A percentile compares a stretch with the other conserved stretches of the same genome.
Conservation (phyloP, 192 early-diverging fungal genomes). For the Irineochytrium annulatum region DNA sequence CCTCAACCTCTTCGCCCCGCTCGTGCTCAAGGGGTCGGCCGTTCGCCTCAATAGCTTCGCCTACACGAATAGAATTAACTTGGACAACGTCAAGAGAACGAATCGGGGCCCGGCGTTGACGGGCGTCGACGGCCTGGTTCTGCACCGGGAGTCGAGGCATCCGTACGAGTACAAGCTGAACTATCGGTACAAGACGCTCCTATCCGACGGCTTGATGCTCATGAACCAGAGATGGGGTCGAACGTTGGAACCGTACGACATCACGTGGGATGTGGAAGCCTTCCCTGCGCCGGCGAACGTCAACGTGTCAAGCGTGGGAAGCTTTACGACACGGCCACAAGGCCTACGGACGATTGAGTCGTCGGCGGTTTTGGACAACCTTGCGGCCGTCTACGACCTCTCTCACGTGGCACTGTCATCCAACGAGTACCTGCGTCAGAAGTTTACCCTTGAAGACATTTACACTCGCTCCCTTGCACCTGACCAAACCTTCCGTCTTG, state of each 20-base stretch:
- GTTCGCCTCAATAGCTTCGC: conserved; percentile 21
- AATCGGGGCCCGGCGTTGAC: conserved; percentile 15
- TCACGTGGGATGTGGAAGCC: conserved; percentile 14
- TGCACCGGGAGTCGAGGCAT: conserved; percentile 28
- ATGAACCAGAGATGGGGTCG: conserved; percentile 24
- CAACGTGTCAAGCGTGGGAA: not conserved
- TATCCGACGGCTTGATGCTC: conserved; percentile 19
- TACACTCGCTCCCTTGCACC: not conserved
- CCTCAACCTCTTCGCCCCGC: conserved; percentile 22
- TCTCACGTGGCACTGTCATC: conserved; percentile 13
- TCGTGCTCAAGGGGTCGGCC: conserved; percentile 12
- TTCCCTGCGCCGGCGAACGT: not conserved
- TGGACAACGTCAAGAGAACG: conserved; percentile 23
- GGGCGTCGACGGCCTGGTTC: conserved; percentile 11
- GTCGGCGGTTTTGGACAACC: conserved; percentile 15
- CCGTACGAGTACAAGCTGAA: conserved; percentile 36
- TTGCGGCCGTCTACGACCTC: conserved; percentile 24
- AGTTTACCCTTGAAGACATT: conserved; percentile 14
- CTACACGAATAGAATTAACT: conserved; percentile 23
- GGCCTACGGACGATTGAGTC: not conserved
- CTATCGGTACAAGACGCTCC: conserved; percentile 18
- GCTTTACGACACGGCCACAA: not conserved
- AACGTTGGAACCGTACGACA: conserved; percentile 11
- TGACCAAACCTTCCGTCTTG: conserved; percentile 8
- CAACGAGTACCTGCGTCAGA: conserved; percentile 23